Conservation (phyloP, 306 rosid genomes). For the Ochetophila trinervis region DNA sequence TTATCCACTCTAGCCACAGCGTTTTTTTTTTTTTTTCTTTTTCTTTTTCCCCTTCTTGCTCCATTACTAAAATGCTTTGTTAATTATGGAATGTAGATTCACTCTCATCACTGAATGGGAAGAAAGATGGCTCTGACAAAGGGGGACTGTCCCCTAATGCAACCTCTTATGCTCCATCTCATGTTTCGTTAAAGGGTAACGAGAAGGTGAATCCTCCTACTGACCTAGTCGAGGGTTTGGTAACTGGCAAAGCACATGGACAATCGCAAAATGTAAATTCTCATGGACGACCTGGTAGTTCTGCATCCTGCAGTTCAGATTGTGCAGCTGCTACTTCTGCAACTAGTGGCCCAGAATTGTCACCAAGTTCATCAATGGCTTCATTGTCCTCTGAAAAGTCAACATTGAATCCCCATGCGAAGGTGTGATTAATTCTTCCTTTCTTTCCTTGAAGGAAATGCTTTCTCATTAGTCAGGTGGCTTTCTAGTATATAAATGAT, state of each 20-base stretch:
- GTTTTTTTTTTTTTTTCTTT: neutral
- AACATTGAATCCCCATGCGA: slow-evolving; percentile 77
- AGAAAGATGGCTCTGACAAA: slow-evolving; percentile 48
- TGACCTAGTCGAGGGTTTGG: slow-evolving; percentile 40
- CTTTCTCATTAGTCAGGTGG: neutral
- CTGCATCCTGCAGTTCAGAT: slow-evolving; percentile 57
- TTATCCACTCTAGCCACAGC: neutral
- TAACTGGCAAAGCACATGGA: slow-evolving; percentile 41
- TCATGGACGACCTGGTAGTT: slow-evolving; percentile 60
- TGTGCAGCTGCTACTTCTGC: slow-evolving; percentile 38
- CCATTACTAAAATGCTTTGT: neutral
- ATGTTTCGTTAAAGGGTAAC: slow-evolving; percentile 36
- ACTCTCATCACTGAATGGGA: slow-evolving; percentile 32
- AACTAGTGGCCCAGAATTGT: slow-evolving; percentile 57
- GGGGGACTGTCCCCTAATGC: slow-evolving; percentile 37
- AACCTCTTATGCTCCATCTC: slow-evolving; percentile 35
- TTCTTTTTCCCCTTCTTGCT: too few relatives aligned
- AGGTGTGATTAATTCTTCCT: slow-evolving; percentile 47
- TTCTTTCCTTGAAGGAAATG: neutral
- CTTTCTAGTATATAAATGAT: slow-evolving; percentile 10
- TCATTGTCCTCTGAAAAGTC: slow-evolving; percentile 81
- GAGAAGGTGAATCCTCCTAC: slow-evolving; percentile 42
- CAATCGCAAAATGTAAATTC: slow-evolving; percentile 44
- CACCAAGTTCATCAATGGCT: slow-evolving; percentile 87
- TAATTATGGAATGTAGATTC: slow-evolving; percentile 48